Percentiles rank a stretch among this genome's conserved stretches.
Conservation (phyloP, 208 protist genomes). For the Acanthamoeba sp. region DNA sequence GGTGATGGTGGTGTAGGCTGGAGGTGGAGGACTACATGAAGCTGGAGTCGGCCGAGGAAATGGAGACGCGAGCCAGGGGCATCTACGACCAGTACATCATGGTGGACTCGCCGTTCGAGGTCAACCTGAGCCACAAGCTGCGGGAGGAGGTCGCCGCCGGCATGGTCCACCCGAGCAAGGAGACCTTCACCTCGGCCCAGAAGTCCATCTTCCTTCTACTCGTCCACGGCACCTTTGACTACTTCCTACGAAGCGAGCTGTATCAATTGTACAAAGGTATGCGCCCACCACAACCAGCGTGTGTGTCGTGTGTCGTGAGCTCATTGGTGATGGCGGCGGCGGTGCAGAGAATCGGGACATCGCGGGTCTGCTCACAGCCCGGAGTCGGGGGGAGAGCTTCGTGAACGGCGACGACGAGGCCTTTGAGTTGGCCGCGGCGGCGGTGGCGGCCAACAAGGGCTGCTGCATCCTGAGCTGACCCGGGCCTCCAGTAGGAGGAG, state of each 20-base stretch:
- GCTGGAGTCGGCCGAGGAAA: background rate
- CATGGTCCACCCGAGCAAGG: background rate
- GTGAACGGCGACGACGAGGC: background rate
- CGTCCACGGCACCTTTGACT: conserved; percentile 42
- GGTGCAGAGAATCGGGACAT: conserved; percentile 36
- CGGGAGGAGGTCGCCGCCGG: conserved; percentile 19
- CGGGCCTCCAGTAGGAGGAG: background rate
- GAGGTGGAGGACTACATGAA: conserved; percentile 38
- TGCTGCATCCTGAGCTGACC: conserved; percentile 16
- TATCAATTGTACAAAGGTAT: conserved; percentile 60
- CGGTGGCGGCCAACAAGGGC: conserved; percentile 20
- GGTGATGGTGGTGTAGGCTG: background rate
- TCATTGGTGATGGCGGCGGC: background rate
- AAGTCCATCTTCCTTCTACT: conserved; percentile 49
- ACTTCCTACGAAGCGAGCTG: conserved; percentile 62
- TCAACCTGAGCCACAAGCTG: conserved; percentile 51
- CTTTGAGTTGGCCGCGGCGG: conserved; percentile 9
- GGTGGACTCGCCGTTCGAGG: background rate
- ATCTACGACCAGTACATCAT: conserved; percentile 50
- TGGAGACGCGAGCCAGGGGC: background rate
- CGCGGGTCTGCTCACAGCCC: background rate
- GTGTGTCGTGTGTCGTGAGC: background rate
- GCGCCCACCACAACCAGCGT: background rate
- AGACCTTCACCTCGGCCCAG: conserved; percentile 29
- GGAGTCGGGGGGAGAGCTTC: background rate